Conservation (phyloP, 2,329 filamentous ascomycete genomes). For the Erysiphe neolycopersici region DNA sequence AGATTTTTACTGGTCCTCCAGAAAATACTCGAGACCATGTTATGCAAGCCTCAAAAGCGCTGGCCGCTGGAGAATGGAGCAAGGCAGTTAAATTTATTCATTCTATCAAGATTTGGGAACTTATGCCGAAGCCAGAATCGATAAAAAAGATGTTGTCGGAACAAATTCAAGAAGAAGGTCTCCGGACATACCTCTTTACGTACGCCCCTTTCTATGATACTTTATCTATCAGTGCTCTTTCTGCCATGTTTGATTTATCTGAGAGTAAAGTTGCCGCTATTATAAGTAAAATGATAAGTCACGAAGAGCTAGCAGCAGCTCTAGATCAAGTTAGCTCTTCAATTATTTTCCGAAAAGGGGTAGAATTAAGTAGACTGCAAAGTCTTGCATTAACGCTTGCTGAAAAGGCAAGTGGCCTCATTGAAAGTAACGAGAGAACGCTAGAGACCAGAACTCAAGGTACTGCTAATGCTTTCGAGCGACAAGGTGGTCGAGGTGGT, state of each 20-base stretch:
- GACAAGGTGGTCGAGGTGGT: conserved; percentile 55
- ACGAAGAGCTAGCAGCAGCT: conserved; percentile 88
- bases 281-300: conserved; percentile 97
- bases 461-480: conserved; percentile 81
- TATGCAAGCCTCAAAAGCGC: conserved; percentile 94
- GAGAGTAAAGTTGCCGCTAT: conserved; percentile 79
- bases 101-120: conserved; percentile 98
- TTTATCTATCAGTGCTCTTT: conserved; percentile 59
- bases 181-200: conserved; percentile 95
- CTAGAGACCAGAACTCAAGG: conserved; percentile 93
- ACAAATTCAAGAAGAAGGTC: conserved; percentile 95
- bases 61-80: conserved; percentile 96
- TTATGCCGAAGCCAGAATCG: conserved; percentile 75
- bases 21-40: conserved; percentile 98
- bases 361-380: conserved; percentile 88
- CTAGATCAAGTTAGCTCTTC: conserved; percentile 94
- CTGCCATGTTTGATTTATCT: conserved; percentile 85
- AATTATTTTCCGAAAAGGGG: conserved; percentile 97
- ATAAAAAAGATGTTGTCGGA: conserved; percentile 95
- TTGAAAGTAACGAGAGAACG: conserved; percentile 92
- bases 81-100: conserved; percentile 82
- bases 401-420: conserved; percentile 87
- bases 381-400: conserved; percentile 79
- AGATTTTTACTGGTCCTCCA: conserved; percentile 94
- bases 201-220: conserved; percentile 99